These are phyloP conservation scores for Suaeda aralocaspica DNA, from an alignment of 148 eudicot species.

Conservation along the genomic window DNA sequence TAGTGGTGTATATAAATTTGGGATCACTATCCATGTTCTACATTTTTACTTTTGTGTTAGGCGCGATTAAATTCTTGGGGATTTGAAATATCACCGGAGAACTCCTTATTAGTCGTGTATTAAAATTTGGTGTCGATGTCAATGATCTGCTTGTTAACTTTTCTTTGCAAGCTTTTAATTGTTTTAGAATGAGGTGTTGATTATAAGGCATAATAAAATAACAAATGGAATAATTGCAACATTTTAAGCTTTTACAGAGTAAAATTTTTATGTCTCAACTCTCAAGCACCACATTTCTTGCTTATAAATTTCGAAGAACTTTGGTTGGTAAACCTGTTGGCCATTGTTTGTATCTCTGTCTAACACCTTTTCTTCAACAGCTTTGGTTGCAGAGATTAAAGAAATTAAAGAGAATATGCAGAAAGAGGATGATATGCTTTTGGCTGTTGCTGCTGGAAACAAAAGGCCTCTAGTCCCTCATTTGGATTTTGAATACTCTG, in stretches of 20 bases:
- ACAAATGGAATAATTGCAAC: too few relatives aligned
- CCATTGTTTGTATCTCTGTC: neutral
- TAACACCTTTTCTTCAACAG: conserved; percentile 37
- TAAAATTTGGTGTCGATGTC: too few relatives aligned
- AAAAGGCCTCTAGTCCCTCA: conserved; percentile 62
- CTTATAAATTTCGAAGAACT: neutral
- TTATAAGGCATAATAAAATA: too few relatives aligned
- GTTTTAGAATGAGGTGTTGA: too few relatives aligned
- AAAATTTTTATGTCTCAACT: too few relatives aligned
- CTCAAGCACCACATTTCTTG: too few relatives aligned
- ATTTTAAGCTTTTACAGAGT: too few relatives aligned
- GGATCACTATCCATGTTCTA: neutral
- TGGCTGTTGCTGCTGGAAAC: conserved; percentile 72
- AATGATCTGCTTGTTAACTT: too few relatives aligned
- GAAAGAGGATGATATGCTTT: conserved; percentile 69
- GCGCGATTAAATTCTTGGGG: neutral
- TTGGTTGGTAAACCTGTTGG: neutral
- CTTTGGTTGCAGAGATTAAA: conserved; percentile 76
- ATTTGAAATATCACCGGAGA: neutral
- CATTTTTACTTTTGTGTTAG: neutral
- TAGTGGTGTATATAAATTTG: neutral
- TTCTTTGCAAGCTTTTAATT: too few relatives aligned
- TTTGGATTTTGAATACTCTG: conserved; percentile 61
- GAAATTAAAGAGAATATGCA: conserved; percentile 70
- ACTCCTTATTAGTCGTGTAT: too few relatives aligned